These are phyloP conservation scores for Myxozyma lipomycoides DNA, from an alignment of 805 yeast species.

Conservation along the genomic window DNA sequence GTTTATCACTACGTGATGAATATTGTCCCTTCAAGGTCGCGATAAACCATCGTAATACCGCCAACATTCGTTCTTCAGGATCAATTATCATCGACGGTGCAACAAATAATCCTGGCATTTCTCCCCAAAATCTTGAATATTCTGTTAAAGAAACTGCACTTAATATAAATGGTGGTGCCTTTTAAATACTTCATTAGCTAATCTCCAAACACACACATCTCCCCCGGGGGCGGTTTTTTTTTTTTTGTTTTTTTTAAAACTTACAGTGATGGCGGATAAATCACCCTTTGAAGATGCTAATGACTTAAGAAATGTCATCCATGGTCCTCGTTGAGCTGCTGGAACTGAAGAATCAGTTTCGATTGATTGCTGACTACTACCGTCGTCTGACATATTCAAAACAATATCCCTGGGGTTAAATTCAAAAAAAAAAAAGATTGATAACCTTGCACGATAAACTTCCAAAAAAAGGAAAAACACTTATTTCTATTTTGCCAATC, in stretches of 20 bases:
- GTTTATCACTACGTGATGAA: constrained; percentile 82
- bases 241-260: constrained; percentile 1
- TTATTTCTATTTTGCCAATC: no score
- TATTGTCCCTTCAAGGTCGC: constrained; percentile 90
- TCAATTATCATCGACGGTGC: constrained; percentile 53
- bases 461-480: no score
- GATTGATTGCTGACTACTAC: no score
- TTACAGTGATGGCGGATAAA: constrained; percentile 70
- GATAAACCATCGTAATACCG: constrained; percentile 86
- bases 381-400: not conserved
- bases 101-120: constrained; percentile 77
- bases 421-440: no score
- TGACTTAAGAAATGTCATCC: constrained; percentile 89
- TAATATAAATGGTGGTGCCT: constrained; percentile 92
- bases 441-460: no score
- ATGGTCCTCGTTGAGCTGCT: constrained; percentile 45
- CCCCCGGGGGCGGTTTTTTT: not conserved
- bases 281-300: constrained; percentile 92
- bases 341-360: not conserved
- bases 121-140: constrained; percentile 88
- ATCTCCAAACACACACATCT: not conserved
- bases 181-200: not conserved
- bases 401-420: no score
- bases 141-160: constrained; percentile 86
- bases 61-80: constrained; percentile 62